Evolutionary conservation across 1,139 yeast genomes (phyloP).

Genomic region (Pichia sorboxylosa): DNA sequence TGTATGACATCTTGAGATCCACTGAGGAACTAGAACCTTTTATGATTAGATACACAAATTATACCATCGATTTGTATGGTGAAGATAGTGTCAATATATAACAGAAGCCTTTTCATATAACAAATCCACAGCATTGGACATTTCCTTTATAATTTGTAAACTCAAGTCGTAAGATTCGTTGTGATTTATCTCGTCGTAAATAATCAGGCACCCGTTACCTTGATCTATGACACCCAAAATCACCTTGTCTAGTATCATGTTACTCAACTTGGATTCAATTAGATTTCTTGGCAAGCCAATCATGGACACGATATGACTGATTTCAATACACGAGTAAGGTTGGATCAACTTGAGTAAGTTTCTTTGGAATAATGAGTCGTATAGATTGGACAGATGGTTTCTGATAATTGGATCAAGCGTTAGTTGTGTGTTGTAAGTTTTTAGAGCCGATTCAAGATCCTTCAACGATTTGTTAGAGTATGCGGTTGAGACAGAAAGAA

Average conservation of each 20-base stretch:
- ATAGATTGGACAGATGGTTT: constrained; percentile 83
- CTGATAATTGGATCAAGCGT: constrained; percentile 82
- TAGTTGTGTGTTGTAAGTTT: constrained; percentile 61
- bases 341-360: constrained; percentile 90
- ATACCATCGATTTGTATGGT: constrained; percentile 24
- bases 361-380: constrained; percentile 87
- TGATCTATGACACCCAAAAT: constrained; percentile 95
- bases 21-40: constrained; percentile 58
- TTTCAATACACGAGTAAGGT: constrained; percentile 90
- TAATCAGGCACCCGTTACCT: constrained; percentile 94
- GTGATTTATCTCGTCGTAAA: constrained; percentile 78
- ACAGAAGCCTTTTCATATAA: constrained; percentile 86
- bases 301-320: constrained; percentile 74
- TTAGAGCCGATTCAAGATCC: constrained; percentile 76
- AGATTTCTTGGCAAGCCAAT: constrained; percentile 83
- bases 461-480: constrained; percentile 81
- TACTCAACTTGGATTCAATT: constrained; percentile 88
- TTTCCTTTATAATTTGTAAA: constrained; percentile 73
- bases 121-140: constrained; percentile 82
- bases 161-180: constrained; percentile 88
- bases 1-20: constrained; percentile 39
- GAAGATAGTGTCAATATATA: constrained; percentile 13
- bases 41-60: constrained; percentile 42
- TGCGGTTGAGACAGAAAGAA: constrained; percentile 87
- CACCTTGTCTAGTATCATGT: constrained; percentile 91